Percentiles rank a stretch among this genome's conserved stretches.
phyloP scores from a whole-genome alignment of 768 basidiomycete species.

The Termitomyces eurrhizus region DNA sequence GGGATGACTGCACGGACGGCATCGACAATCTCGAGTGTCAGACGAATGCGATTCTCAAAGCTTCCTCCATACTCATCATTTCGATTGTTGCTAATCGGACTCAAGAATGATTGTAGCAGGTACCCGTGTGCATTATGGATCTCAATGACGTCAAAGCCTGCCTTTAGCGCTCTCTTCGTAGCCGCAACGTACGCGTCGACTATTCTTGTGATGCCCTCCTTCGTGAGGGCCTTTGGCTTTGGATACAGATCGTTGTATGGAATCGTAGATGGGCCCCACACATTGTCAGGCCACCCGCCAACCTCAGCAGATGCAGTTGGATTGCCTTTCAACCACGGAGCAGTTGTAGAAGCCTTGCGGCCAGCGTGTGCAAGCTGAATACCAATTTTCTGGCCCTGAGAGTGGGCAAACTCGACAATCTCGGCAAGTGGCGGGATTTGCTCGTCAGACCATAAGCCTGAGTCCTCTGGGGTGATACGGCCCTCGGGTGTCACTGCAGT shows the following conservation, averaged over 20 bases:
- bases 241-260: slow-evolving; percentile 40
- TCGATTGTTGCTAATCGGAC: slow-evolving; percentile 57
- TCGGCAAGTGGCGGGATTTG: slow-evolving; percentile 44
- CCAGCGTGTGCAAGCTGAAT: slow-evolving; percentile 79
- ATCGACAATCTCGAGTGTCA: slow-evolving; percentile 61
- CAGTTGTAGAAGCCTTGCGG: slow-evolving; percentile 62
- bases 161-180: slow-evolving; percentile 48
- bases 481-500: slow-evolving; percentile 58
- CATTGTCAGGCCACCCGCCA: slow-evolving; percentile 52
- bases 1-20: slow-evolving; percentile 60
- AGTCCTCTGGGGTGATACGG: slow-evolving; percentile 64
- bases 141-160: slow-evolving; percentile 60
- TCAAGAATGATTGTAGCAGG: slow-evolving; percentile 52
- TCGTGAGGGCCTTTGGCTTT: slow-evolving; percentile 51
- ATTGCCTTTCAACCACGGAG: slow-evolving; percentile 53
- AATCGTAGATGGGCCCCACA: slow-evolving; percentile 55
- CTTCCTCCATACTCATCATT: slow-evolving; percentile 69
- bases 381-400: slow-evolving; percentile 63
- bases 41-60: slow-evolving; percentile 63
- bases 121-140: slow-evolving; percentile 68
- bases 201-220: slow-evolving; percentile 53
- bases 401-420: slow-evolving; percentile 70
- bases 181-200: slow-evolving; percentile 52
- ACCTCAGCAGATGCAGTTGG: slow-evolving; percentile 29
- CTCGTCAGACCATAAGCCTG: slow-evolving; percentile 60